A percentile compares a stretch with the other conserved stretches of the same genome.
These are phyloP conservation scores for Diaporthe vexans DNA, from an alignment of 2,329 filamentous ascomycete genomes.

Conservation along the genomic window DNA sequence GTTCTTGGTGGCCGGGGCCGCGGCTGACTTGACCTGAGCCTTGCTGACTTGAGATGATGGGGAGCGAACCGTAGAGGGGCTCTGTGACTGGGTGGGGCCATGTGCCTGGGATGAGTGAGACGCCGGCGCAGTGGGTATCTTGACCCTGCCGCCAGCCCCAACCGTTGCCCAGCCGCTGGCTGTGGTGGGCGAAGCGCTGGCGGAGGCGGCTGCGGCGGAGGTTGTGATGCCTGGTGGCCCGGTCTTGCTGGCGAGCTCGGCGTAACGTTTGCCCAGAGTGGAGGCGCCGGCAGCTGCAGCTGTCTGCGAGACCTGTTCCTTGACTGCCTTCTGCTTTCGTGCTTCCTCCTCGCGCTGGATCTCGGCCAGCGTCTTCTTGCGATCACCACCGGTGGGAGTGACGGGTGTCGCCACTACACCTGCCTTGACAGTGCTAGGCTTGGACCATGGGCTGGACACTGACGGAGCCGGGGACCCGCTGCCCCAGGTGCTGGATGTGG, in stretches of 20 bases:
- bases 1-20: slow-evolving; percentile 56
- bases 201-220: slow-evolving; percentile 52
- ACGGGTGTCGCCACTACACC: slow-evolving; percentile 47
- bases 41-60: slow-evolving; percentile 25
- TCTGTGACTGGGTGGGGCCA: slow-evolving; percentile 58
- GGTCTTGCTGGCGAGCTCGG: slow-evolving; percentile 89
- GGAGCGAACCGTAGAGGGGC: slow-evolving; percentile 51
- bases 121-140: slow-evolving; percentile 75
- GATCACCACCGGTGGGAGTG: slow-evolving; percentile 51
- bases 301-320: slow-evolving; percentile 63
- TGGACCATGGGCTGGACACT: slow-evolving; percentile 73
- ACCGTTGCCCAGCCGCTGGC: slow-evolving; percentile 89
- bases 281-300: slow-evolving; percentile 61
- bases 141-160: slow-evolving; percentile 92
- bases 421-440: slow-evolving; percentile 67
- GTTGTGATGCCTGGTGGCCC: slow-evolving; percentile 50
- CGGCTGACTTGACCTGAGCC: slow-evolving; percentile 54
- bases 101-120: slow-evolving; percentile 49
- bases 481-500: slow-evolving; percentile 91
- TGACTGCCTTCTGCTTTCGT: slow-evolving; percentile 80
- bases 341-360: slow-evolving; percentile 97
- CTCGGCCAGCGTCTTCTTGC: slow-evolving; percentile 92
- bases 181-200: slow-evolving; percentile 42
- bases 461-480: slow-evolving; percentile 78
- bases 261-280: slow-evolving; percentile 84